These are phyloP conservation scores for Fusarium torreyae DNA, from an alignment of 2,329 filamentous ascomycete species.

Conservation along the genomic window DNA sequence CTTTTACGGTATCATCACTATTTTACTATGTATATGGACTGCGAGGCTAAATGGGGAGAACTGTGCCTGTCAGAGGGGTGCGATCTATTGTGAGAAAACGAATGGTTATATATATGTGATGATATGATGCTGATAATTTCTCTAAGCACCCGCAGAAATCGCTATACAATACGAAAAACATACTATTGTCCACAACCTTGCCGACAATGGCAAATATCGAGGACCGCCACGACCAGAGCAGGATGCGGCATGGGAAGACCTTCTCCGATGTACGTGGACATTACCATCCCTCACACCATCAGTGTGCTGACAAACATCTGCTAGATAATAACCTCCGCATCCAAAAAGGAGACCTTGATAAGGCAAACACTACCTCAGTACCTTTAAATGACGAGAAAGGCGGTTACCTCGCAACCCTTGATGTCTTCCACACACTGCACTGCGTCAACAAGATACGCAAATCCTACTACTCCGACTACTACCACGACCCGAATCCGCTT, in stretches of 20 bases:
- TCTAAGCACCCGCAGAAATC: neutral
- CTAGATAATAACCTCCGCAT: slow-evolving; percentile 8
- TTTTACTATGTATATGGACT: slow-evolving; percentile 4
- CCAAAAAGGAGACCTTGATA: slow-evolving; percentile 3
- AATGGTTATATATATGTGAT: neutral
- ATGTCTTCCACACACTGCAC: slow-evolving; percentile 18
- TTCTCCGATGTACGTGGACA: slow-evolving; percentile 1
- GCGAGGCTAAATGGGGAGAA: neutral
- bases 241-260: slow-evolving; percentile 13
- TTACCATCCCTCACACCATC: too few species aligned
- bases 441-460: slow-evolving; percentile 17
- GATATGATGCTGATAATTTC: neutral
- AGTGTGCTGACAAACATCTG: neutral
- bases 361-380: slow-evolving; percentile 14
- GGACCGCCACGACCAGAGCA: slow-evolving; percentile 17
- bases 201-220: slow-evolving; percentile 13
- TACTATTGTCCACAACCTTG: slow-evolving; percentile 5
- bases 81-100: neutral
- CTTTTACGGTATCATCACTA: neutral
- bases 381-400: slow-evolving; percentile 4
- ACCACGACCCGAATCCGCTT: slow-evolving; percentile 18
- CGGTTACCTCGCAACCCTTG: slow-evolving; percentile 13
- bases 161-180: slow-evolving; percentile 7
- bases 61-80: neutral
- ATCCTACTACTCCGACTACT: slow-evolving; percentile 11